Evolutionary conservation across 805 yeast species (phyloP).

Genomic region (Suhomyces prunicola): DNA sequence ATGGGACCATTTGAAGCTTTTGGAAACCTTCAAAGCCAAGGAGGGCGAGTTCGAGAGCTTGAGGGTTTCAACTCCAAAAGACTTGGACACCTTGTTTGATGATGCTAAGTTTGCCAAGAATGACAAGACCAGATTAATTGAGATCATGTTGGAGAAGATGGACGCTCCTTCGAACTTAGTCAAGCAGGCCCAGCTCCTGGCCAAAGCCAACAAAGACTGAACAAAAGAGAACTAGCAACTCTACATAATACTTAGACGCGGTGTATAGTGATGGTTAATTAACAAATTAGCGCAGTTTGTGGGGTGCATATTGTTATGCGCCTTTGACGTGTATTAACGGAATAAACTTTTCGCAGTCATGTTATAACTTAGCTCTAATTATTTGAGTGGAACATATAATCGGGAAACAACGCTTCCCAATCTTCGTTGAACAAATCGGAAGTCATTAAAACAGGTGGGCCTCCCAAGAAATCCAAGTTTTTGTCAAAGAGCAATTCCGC

Average conservation of each 20-base stretch:
- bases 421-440: slow-evolving; percentile 46
- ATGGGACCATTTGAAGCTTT: slow-evolving; percentile 34
- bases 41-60: slow-evolving; percentile 21
- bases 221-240: not conserved
- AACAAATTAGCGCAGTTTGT: no score
- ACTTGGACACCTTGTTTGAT: slow-evolving; percentile 23
- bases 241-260: not conserved
- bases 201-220: slow-evolving; percentile 19
- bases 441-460: slow-evolving; percentile 52
- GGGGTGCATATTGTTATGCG: not conserved
- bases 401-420: slow-evolving; percentile 51
- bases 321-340: not conserved
- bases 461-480: slow-evolving; percentile 43
- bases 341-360: not conserved
- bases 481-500: slow-evolving; percentile 22
- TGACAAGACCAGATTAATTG: slow-evolving; percentile 33
- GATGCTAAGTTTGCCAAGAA: slow-evolving; percentile 27
- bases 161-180: slow-evolving; percentile 38
- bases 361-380: not conserved
- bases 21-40: slow-evolving; percentile 31
- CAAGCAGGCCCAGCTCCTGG: slow-evolving; percentile 32
- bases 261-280: not conserved
- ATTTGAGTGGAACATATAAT: slow-evolving; percentile 32
- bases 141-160: slow-evolving; percentile 34
- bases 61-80: slow-evolving; percentile 24